Conservation (phyloP, 2,329 filamentous ascomycete species). For the Eutypa lata region DNA sequence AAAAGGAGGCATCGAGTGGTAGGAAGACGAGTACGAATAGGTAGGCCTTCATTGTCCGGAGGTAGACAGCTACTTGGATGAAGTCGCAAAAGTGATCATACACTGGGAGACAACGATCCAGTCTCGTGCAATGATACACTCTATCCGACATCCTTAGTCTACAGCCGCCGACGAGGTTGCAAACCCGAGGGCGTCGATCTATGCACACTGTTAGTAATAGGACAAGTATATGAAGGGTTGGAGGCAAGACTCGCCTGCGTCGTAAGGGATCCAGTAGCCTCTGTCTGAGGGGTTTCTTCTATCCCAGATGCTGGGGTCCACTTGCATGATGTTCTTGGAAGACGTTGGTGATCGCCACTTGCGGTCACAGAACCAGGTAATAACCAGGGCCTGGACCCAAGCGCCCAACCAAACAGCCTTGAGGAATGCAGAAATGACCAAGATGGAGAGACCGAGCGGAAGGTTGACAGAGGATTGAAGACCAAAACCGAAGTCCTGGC, state of each 20-base stretch:
- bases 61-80: slow-evolving; percentile 9
- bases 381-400: slow-evolving; percentile 9
- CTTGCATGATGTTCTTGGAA: slow-evolving; percentile 12
- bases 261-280: slow-evolving; percentile 4
- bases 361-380: slow-evolving; percentile 10
- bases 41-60: slow-evolving; percentile 17
- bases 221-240: neutral
- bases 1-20: slow-evolving; percentile 9
- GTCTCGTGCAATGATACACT: slow-evolving; percentile 11
- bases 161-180: slow-evolving; percentile 2
- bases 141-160: slow-evolving; percentile 8
- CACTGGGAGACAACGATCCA: slow-evolving; percentile 8
- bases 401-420: slow-evolving; percentile 11
- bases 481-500: neutral
- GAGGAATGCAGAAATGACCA: slow-evolving; percentile 10
- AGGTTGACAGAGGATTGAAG: slow-evolving; percentile 1
- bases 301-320: neutral
- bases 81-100: slow-evolving; percentile 15
- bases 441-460: slow-evolving; percentile 6
- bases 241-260: slow-evolving; percentile 2
- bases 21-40: slow-evolving; percentile 10
- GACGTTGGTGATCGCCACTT: slow-evolving; percentile 7
- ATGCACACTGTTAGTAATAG: neutral
- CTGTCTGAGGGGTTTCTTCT: neutral
- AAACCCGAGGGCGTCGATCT: slow-evolving; percentile 6